A percentile compares a stretch with the other conserved stretches of the same genome.
phyloP scores from a whole-genome alignment of 2,329 filamentous ascomycete genomes.

The Aspergillus sp. region DNA sequence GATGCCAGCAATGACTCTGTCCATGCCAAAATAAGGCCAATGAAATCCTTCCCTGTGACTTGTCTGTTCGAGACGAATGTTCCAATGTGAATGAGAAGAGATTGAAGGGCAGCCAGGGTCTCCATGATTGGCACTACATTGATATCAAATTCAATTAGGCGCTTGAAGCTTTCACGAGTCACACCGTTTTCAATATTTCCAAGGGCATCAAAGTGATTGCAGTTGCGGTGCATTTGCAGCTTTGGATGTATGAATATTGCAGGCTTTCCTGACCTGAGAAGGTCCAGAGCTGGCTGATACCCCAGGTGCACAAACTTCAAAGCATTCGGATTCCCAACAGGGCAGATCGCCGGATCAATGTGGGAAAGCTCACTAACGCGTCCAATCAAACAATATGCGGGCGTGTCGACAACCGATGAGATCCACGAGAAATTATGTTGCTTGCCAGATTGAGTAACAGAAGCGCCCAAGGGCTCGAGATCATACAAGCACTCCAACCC shows the following conservation, averaged over 20 bases:
- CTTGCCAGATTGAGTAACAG: not conserved
- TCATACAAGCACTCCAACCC: constrained; percentile 5
- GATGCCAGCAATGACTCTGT: not conserved
- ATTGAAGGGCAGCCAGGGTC: not conserved
- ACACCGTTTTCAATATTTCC: not conserved
- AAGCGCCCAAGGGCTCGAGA: constrained; percentile 1
- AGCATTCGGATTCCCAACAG: not conserved
- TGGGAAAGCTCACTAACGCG: not conserved
- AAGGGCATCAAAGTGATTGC: not conserved
- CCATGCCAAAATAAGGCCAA: not conserved
- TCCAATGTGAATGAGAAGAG: not conserved
- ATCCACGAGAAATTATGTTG: not conserved
- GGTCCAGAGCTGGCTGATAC: not conserved
- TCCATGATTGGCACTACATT: not conserved
- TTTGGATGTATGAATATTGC: constrained; percentile 6
- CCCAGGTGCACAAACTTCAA: not conserved
- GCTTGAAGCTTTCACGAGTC: not conserved
- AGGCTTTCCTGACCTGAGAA: not conserved
- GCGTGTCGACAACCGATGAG: not conserved
- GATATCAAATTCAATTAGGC: not conserved
- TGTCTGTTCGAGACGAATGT: not conserved
- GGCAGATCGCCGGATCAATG: constrained; percentile 5
- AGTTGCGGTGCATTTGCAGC: not conserved
- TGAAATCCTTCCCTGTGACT: not conserved
- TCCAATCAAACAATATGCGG: constrained; percentile 2